phyloP scores from a whole-genome alignment of 2,329 filamentous ascomycete genomes.

The Exophiala xenobiotica region DNA sequence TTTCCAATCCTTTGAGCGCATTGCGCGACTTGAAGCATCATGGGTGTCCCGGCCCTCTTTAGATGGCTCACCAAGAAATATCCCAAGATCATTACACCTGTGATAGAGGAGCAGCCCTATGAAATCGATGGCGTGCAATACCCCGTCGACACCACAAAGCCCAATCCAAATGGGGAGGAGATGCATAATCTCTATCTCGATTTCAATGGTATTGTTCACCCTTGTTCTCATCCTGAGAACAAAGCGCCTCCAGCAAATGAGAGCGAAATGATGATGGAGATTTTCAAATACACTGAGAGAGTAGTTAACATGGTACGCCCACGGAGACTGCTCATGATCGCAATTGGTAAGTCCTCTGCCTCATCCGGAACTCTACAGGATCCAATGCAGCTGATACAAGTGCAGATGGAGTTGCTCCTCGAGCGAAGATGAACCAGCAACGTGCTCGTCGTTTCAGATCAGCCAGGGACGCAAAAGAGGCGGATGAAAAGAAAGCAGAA shows the following conservation, averaged over 20 bases:
- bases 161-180: constrained; percentile 96
- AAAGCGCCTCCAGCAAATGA: constrained; percentile 86
- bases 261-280: constrained; percentile 98
- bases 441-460: constrained; percentile 92
- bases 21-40: constrained; percentile 40
- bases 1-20: not conserved
- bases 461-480: constrained; percentile 90
- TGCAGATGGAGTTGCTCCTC: constrained; percentile 88
- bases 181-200: constrained; percentile 97
- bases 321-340: constrained; percentile 93
- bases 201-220: constrained; percentile 99
- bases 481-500: constrained; percentile 86
- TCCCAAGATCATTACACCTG: constrained; percentile 91
- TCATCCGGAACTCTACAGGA: not conserved
- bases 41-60: constrained; percentile 95
- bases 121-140: constrained; percentile 80
- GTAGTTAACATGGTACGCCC: constrained; percentile 98
- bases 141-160: constrained; percentile 77
- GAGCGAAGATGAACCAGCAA: constrained; percentile 99
- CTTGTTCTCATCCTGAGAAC: constrained; percentile 96
- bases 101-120: constrained; percentile 80
- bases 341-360: constrained; percentile 67
- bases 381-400: constrained; percentile 11
- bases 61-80: constrained; percentile 97
- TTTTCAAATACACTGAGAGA: constrained; percentile 98